Evolutionary conservation across 2,329 filamentous ascomycete species (phyloP).

Genomic region (Lithohypha guttulata): DNA sequence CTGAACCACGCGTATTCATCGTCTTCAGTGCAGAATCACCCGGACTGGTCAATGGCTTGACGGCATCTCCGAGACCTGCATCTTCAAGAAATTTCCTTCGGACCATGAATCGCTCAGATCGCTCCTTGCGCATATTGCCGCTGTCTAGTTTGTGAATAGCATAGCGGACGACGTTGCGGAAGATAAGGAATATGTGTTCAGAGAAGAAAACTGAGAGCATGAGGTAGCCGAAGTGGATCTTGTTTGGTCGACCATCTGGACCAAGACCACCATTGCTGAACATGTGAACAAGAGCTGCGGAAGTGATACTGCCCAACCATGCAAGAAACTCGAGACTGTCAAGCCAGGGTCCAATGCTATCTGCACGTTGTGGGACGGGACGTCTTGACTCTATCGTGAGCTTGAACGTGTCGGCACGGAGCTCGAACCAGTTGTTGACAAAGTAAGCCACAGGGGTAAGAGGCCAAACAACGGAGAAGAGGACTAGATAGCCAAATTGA

Average conservation of each 20-base stretch:
- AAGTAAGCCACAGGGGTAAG: conserved; percentile 82
- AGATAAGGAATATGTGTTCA: conserved; percentile 79
- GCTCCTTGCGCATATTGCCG: conserved; percentile 74
- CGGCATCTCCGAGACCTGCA: conserved; percentile 37
- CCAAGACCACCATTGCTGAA: conserved; percentile 63
- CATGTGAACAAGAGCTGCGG: conserved; percentile 77
- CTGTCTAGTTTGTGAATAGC: conserved; percentile 73
- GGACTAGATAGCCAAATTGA: conserved; percentile 75
- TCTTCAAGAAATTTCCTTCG: conserved; percentile 71
- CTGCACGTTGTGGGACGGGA: conserved; percentile 77
- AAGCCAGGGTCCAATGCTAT: conserved; percentile 91
- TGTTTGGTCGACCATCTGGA: conserved; percentile 53
- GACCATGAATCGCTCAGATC: conserved; percentile 67
- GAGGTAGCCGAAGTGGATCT: conserved; percentile 69
- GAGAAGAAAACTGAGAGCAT: conserved; percentile 73
- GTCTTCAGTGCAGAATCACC: conserved; percentile 52
- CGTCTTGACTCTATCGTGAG: conserved; percentile 82
- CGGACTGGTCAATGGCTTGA: conserved; percentile 44
- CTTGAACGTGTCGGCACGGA: conserved; percentile 87
- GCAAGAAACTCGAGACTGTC: conserved; percentile 78
- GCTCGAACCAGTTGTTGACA: conserved; percentile 91
- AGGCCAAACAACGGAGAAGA: conserved; percentile 93
- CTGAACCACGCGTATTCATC: conserved; percentile 39
- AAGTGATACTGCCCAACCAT: conserved; percentile 85
- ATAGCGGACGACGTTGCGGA: conserved; percentile 60